Base-by-base conservation (phyloP, 73 alveolate genomes). In the Urostyla sp. region DNA sequence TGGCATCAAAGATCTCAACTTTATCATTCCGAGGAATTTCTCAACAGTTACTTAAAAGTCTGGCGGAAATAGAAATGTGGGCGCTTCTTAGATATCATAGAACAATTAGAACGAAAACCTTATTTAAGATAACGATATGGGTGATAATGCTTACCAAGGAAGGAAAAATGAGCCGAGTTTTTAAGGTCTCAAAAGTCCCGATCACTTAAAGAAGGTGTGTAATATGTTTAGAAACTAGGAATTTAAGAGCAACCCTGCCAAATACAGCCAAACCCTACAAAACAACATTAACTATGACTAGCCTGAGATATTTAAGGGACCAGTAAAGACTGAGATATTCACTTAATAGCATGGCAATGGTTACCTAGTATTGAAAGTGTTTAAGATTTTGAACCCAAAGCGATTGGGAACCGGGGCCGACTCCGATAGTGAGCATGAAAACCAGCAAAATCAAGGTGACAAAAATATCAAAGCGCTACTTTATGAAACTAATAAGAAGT, bases 151-250 rank as follows among this genome's bases (percentile, higher is more conserved):
- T 5, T n/a, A 60, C 21, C 16, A 26, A 3, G 44, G 60, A 1
- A 21, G 69, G 30, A 46, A 53, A 46, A 69, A 59, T 6, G 69
- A 45, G 28, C 72, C 83, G n/a, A 30, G 72, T 44, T 69, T 69
- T 24, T 43, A 37, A 0, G 83, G 83, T 8, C 48, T 75, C 26
- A 75, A 56, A 26, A 38, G 57, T 0, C 87, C 87, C 5, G 87
- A 75, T 28, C 72, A 75, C 53, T 20, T 75, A 0, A 75, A 75
- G 67, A 75, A 56, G 49, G 87, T 56, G 10, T 75, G 87, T 46
- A 75, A 75, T 40, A 75, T 75, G 76, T 75, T 75, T 45, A 75
- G 63, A 40, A 77, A 60, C 67, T 23, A 44, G 16, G 89, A 77
- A 21, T 51, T 36, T 48, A 77, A 77, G 60, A 0, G 45, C 18